A percentile compares a stretch with the other conserved stretches of the same genome.
Conservation (phyloP, 345 rosid species). For the Lagerstroemia speciosa region DNA sequence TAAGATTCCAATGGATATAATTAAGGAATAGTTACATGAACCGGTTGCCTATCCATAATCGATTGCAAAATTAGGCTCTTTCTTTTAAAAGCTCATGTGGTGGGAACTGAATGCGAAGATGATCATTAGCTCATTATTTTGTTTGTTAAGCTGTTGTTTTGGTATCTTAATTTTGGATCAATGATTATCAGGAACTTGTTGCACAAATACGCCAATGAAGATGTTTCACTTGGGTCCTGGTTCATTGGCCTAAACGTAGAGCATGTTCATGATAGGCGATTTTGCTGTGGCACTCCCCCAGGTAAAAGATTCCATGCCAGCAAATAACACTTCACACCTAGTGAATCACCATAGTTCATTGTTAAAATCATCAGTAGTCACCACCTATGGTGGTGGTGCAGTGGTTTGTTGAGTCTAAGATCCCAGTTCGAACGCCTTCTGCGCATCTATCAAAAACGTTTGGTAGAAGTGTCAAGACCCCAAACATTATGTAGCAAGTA, state of each 20-base stretch:
- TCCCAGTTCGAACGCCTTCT: too few relatives aligned
- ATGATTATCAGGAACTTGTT: slow-evolving; percentile 35
- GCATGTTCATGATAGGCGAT: slow-evolving; percentile 35
- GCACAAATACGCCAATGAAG: slow-evolving; percentile 43
- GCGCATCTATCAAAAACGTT: too few relatives aligned
- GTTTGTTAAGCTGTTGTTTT: not conserved
- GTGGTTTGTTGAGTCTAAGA: too few relatives aligned
- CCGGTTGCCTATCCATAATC: not conserved
- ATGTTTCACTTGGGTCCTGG: slow-evolving; percentile 44
- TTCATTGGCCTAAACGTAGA: slow-evolving; percentile 35
- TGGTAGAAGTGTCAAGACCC: too few relatives aligned
- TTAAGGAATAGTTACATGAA: not conserved
- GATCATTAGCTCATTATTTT: not conserved
- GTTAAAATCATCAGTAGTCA: too few relatives aligned
- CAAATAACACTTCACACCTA: not conserved
- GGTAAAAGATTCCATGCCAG: slow-evolving; percentile 27
- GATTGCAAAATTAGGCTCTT: not conserved
- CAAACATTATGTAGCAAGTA: too few relatives aligned
- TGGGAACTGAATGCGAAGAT: not conserved
- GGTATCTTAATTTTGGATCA: not conserved
- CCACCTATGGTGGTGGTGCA: too few relatives aligned
- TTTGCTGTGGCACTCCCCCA: slow-evolving; percentile 74
- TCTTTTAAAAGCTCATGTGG: not conserved
- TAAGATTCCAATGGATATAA: not conserved
- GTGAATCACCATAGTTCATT: not conserved